Conservation (phyloP, 768 basidiomycete species). For the Podaxis sp. region DNA sequence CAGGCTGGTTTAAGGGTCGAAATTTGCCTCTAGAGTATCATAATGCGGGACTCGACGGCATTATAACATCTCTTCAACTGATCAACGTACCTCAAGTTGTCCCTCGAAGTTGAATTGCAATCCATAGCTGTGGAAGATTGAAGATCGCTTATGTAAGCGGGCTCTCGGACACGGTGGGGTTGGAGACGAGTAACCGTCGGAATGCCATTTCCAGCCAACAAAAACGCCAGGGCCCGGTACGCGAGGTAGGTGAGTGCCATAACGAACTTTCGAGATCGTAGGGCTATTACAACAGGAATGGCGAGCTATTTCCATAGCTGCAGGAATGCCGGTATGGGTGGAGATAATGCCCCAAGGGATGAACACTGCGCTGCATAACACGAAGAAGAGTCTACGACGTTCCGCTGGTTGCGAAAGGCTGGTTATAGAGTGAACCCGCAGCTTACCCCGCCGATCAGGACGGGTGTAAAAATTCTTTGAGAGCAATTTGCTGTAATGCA, state of each 20-base stretch:
- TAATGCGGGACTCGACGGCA: not conserved
- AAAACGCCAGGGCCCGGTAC: not conserved
- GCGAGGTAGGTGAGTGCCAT: not conserved
- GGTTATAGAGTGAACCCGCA: not conserved
- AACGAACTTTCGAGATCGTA: too few species aligned
- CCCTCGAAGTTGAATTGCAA: not conserved
- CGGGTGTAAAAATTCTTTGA: not conserved
- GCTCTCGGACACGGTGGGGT: not conserved
- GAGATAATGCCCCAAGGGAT: not conserved
- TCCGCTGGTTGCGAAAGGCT: not conserved
- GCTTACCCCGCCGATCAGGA: slow-evolving; percentile 5
- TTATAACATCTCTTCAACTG: not conserved
- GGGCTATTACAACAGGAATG: not conserved
- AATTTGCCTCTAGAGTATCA: not conserved
- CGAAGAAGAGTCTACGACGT: not conserved
- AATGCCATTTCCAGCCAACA: not conserved
- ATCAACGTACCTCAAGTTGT: not conserved
- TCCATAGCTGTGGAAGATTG: not conserved
- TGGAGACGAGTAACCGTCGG: slow-evolving; percentile 9
- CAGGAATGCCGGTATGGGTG: not conserved
- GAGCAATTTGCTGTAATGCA: not conserved
- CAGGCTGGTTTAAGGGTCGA: not conserved
- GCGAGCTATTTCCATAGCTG: not conserved
- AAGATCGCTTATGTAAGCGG: not conserved
- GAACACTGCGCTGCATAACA: not conserved